These are phyloP conservation scores for Candida labiduridarum DNA, from an alignment of 1,139 yeast genomes.

Conservation along the genomic window DNA sequence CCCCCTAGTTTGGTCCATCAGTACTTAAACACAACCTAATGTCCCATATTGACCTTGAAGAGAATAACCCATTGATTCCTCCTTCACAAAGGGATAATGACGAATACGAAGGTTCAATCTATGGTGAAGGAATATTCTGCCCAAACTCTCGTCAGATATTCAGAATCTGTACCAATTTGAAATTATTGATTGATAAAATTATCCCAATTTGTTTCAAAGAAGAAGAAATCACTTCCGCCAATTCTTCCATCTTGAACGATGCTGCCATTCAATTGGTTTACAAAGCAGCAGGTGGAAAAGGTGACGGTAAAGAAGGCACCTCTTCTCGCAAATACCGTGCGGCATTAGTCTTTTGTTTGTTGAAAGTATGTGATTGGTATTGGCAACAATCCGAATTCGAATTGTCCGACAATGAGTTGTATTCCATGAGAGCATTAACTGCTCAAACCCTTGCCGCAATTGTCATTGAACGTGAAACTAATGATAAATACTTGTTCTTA, in stretches of 20 bases:
- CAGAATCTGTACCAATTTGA: constrained; percentile 73
- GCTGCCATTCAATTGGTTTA: constrained; percentile 61
- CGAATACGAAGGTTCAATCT: constrained; percentile 15
- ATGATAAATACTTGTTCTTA: constrained; percentile 68
- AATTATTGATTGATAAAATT: constrained; percentile 67
- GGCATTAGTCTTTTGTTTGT: constrained; percentile 64
- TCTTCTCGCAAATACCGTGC: constrained; percentile 68
- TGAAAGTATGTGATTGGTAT: constrained; percentile 83
- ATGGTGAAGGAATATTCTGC: constrained; percentile 20
- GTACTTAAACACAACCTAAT: not conserved
- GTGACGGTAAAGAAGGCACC: constrained; percentile 58
- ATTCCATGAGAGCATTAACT: constrained; percentile 59
- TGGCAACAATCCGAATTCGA: constrained; percentile 60
- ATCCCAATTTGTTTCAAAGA: constrained; percentile 65
- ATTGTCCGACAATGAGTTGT: constrained; percentile 68
- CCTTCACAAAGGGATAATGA: constrained; percentile 11
- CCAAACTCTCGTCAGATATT: constrained; percentile 74
- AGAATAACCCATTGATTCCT: constrained; percentile 15
- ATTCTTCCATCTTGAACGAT: constrained; percentile 63
- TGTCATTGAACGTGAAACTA: constrained; percentile 60
- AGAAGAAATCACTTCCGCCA: constrained; percentile 53
- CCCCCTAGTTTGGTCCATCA: not conserved
- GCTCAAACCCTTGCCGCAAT: constrained; percentile 74
- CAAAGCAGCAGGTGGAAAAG: constrained; percentile 82
- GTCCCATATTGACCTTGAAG: constrained; percentile 15